phyloP scores from a whole-genome alignment of 805 yeast genomes.

The Cephaloascus fragrans region DNA sequence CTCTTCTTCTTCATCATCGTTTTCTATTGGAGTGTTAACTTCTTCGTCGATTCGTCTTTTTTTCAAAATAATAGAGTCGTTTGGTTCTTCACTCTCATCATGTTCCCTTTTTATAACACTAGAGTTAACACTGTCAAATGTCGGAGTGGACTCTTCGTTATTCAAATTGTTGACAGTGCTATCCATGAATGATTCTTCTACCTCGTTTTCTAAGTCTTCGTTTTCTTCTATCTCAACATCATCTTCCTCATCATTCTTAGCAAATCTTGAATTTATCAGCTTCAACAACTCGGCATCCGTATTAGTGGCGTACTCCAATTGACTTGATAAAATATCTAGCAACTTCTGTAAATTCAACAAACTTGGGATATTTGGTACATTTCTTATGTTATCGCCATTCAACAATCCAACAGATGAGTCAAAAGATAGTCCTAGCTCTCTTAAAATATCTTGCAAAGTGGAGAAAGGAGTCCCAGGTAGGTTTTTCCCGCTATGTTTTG shows the following conservation, averaged over 20 bases:
- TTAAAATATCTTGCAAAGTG: constrained; percentile 39
- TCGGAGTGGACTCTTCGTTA: neutral
- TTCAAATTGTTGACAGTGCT: too few species aligned
- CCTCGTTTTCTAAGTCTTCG: neutral
- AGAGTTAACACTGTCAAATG: neutral
- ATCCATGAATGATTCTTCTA: too few species aligned
- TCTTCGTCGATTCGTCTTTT: neutral
- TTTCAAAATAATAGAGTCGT: too few species aligned
- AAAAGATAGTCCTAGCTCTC: constrained; percentile 41
- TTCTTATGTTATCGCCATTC: constrained; percentile 45
- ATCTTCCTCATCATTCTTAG: constrained; percentile 3
- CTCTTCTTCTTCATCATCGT: constrained; percentile 1
- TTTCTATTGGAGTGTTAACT: neutral
- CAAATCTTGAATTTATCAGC: constrained; percentile 9
- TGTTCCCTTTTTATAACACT: constrained; percentile 2
- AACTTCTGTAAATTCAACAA: constrained; percentile 32
- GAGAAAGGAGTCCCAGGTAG: constrained; percentile 21
- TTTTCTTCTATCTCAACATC: constrained; percentile 1
- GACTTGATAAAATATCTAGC: constrained; percentile 17
- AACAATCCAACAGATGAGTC: constrained; percentile 52
- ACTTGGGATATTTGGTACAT: constrained; percentile 28
- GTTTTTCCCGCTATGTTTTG: constrained; percentile 4
- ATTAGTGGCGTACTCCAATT: constrained; percentile 10
- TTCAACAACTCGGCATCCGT: constrained; percentile 18
- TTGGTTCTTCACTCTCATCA: constrained; percentile 1